These are phyloP conservation scores for Lactarius hatsudake DNA, from an alignment of 768 basidiomycete species.

Conservation along the genomic window DNA sequence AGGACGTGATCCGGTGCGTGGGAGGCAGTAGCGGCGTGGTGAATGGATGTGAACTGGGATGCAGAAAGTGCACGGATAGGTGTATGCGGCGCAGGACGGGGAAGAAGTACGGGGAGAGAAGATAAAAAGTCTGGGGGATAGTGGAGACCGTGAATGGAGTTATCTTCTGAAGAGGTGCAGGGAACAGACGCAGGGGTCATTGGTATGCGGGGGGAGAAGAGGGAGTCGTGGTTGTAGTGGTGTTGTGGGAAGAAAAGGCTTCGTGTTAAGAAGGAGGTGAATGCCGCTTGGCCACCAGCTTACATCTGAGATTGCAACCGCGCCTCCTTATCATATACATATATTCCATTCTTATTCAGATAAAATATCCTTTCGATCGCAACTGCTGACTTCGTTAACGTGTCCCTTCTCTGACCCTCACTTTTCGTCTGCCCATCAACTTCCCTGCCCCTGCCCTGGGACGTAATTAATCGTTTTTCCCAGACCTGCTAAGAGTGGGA, in stretches of 20 bases:
- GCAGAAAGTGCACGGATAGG: constrained; percentile 45
- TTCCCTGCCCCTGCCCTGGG: constrained; percentile 14
- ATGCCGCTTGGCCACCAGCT: neutral
- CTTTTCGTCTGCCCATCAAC: neutral
- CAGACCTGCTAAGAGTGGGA: constrained; percentile 5
- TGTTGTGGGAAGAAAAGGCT: constrained; percentile 15
- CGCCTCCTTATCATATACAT: constrained; percentile 17
- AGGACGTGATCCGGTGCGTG: constrained; percentile 79
- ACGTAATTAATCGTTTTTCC: constrained; percentile 18
- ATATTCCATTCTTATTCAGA: constrained; percentile 1
- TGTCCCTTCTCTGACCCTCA: constrained; percentile 13
- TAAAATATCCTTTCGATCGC: constrained; percentile 8
- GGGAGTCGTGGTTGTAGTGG: neutral
- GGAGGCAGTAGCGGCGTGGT: constrained; percentile 57
- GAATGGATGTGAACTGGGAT: constrained; percentile 55
- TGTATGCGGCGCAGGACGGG: constrained; percentile 38
- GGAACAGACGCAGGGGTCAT: constrained; percentile 9
- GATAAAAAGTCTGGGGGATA: constrained; percentile 31
- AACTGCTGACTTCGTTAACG: constrained; percentile 19
- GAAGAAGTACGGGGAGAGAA: constrained; percentile 34
- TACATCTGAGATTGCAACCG: constrained; percentile 24
- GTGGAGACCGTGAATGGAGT: constrained; percentile 28
- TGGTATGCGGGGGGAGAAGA: constrained; percentile 3
- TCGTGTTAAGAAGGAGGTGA: constrained; percentile 11
- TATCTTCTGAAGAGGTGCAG: constrained; percentile 15